A percentile compares a stretch with the other conserved stretches of the same genome.
Conservation (phyloP, 2,329 filamentous ascomycete species). For the Ceratocystis lukuohia region DNA sequence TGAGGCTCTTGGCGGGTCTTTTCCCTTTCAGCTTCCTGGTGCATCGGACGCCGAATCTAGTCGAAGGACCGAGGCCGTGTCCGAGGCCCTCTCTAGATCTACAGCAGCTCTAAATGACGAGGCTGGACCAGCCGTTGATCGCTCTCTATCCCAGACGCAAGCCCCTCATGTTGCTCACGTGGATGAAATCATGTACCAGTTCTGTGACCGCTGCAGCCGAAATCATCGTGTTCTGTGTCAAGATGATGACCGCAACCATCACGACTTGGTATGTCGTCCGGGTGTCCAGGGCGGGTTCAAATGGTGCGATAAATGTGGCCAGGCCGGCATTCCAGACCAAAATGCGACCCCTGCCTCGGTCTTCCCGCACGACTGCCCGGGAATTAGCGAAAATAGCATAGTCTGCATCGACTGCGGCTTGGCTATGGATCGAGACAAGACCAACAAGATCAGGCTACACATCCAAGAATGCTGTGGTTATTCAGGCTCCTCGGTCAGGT, state of each 20-base stretch:
- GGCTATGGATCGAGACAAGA: not conserved
- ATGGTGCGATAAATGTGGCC: constrained; percentile 22
- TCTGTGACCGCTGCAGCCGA: constrained; percentile 23
- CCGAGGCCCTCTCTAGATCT: not conserved
- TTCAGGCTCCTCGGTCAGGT: constrained; percentile 18
- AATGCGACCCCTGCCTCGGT: constrained; percentile 10
- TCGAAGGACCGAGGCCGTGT: not conserved
- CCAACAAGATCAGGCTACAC: constrained; percentile 19
- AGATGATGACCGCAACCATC: constrained; percentile 21
- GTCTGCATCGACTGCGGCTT: constrained; percentile 21
- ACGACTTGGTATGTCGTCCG: constrained; percentile 22
- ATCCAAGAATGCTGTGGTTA: constrained; percentile 21
- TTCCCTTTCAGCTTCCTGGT: not conserved
- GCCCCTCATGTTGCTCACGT: constrained; percentile 5
- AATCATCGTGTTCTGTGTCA: constrained; percentile 20
- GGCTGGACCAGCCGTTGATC: not conserved
- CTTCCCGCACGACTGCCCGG: constrained; percentile 21
- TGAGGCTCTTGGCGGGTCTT: not conserved
- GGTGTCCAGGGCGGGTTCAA: constrained; percentile 18
- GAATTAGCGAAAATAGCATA: constrained; percentile 1
- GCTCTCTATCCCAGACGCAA: constrained; percentile 1
- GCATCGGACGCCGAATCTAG: not conserved
- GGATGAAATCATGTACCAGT: constrained; percentile 20
- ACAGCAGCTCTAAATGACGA: not conserved
- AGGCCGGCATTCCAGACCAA: constrained; percentile 16